Base-by-base conservation (phyloP, 352 stramenopile species). In the Phytophthora sp. region DNA sequence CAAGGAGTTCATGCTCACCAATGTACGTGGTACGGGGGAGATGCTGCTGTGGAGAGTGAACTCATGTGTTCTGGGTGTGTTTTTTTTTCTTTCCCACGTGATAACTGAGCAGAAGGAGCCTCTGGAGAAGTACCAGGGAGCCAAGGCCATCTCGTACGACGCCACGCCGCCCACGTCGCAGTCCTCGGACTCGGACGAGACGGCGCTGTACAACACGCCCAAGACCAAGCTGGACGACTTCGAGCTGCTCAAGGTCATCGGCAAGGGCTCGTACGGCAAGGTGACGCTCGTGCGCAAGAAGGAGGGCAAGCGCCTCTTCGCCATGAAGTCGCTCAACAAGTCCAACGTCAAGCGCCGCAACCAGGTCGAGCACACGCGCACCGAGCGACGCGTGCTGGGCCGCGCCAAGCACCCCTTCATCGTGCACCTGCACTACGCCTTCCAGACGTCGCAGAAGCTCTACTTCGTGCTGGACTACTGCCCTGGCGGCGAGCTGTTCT, bases 291-390 rank as follows among this genome's bases (percentile, higher is more conserved):
- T 95, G 66, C 82, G 87, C 43, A 91, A 91, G 71, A 95, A 95
- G 50, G 83, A 92, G 8, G 68, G 66, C 35, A 85, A 91, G 42
- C 69, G 72, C 18, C 63, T 95, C 11, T 95, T 92, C 37, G 87
- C 87, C 46, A 95, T 95, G 87, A 95, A 95, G 66, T 92, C 82
- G 50, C 81, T 94, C 37, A 96, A 96, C 81, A 97, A 96, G 70
- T 88, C 87, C 39, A 96, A 92, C 66, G 89, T 95, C 31, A 96
- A 94, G 72, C 79, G 80, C 37, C 87, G 97, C 44, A 99, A 99
- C 74, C 97, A 99, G 78, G 94, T 99, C 18, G 97, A 99, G 75
- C 97, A 99, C 82, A 99, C 97, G 20, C 98, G 96, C 67, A 99
- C 97, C 23, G 97, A 99, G 81, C 86, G 97, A 26, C 80, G 88